A percentile compares a stretch with the other conserved stretches of the same genome.
Evolutionary conservation across 768 basidiomycete species (phyloP).

Genomic region (Nidularia pulvinata): DNA sequence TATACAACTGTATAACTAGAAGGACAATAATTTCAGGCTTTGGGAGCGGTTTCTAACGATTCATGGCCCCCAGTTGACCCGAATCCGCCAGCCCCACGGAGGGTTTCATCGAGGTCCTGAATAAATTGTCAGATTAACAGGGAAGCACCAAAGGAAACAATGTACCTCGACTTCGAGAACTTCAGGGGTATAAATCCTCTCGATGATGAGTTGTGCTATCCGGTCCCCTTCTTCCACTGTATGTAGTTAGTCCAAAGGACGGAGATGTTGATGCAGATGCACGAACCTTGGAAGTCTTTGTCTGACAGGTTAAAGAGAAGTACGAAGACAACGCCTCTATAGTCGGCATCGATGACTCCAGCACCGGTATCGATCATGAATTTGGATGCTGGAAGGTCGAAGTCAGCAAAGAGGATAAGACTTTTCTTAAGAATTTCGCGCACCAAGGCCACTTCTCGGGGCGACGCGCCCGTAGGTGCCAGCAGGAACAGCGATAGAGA

Average conservation of each 20-base stretch:
- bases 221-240: conserved; percentile 92
- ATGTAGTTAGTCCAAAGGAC: not conserved
- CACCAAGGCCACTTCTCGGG: conserved; percentile 93
- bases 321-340: conserved; percentile 89
- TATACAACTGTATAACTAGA: no score
- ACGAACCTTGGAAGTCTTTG: conserved; percentile 80
- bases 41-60: conserved; percentile 29
- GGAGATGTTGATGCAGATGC: not conserved
- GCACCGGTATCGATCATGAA: conserved; percentile 99
- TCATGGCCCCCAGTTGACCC: conserved; percentile 93
- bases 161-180: conserved; percentile 85
- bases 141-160: conserved; percentile 5
- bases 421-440: conserved; percentile 16
- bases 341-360: conserved; percentile 96
- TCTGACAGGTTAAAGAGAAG: conserved; percentile 93
- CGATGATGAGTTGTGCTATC: conserved; percentile 94
- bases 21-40: no score
- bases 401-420: no score
- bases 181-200: conserved; percentile 85
- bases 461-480: conserved; percentile 98
- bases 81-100: conserved; percentile 85
- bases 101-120: conserved; percentile 84
- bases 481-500: conserved; percentile 90
- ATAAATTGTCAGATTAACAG: conserved; percentile 4
- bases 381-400: conserved; percentile 71